Conservation (phyloP, 257 asterid species). For the Scutellaria galericulata region DNA sequence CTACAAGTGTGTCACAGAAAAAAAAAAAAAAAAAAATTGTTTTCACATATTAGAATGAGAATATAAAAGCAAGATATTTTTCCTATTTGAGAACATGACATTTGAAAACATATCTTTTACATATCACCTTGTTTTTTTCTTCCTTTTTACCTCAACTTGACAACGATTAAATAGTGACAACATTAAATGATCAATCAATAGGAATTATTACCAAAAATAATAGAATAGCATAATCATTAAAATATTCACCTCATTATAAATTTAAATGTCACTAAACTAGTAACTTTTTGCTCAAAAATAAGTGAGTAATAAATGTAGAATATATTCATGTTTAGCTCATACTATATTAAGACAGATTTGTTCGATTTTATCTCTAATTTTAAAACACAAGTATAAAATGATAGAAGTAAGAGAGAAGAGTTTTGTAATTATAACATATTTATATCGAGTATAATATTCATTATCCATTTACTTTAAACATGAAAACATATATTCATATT, state of each 20-base stretch:
- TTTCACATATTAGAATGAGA: not conserved
- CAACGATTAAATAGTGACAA: not conserved
- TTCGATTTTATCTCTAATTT: not conserved
- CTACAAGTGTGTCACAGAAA: not conserved
- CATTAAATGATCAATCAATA: conserved; percentile 3
- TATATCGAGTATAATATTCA: too few species aligned
- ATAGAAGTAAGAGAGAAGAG: too few species aligned
- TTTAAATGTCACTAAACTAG: conserved; percentile 19
- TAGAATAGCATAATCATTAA: not conserved
- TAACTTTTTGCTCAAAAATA: not conserved
- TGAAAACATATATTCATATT: too few species aligned
- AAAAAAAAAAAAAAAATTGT: not conserved
- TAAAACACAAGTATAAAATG: too few species aligned
- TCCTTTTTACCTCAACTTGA: not conserved
- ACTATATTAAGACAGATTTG: not conserved
- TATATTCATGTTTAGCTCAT: not conserved
- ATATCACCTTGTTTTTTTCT: not conserved
- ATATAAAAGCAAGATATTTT: not conserved
- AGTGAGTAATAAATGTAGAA: not conserved
- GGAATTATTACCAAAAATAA: not conserved
- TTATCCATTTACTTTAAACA: too few species aligned
- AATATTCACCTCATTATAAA: not conserved
- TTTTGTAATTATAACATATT: too few species aligned
- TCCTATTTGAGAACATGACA: conserved; percentile 20
- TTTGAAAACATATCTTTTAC: not conserved